Evolutionary conservation across 768 basidiomycete genomes (phyloP).

Genomic region (Lentinus tigrinus): DNA sequence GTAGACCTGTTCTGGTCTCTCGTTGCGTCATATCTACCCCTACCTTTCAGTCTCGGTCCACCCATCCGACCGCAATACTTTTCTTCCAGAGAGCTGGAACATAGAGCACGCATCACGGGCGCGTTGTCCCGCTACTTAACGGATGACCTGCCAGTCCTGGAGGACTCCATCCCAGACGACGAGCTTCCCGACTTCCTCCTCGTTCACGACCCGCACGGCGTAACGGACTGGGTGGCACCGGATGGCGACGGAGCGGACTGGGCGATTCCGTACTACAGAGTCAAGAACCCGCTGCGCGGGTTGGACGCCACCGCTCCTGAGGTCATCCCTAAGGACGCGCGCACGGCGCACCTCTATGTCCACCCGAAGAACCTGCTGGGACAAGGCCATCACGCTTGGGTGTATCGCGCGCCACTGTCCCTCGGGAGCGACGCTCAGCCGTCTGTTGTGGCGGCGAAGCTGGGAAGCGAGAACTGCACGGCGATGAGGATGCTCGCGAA

Average conservation of each 20-base stretch:
- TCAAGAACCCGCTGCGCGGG: not conserved
- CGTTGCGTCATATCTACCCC: too few relatives aligned
- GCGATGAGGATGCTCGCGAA: conserved; percentile 22
- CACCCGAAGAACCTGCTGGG: conserved; percentile 38
- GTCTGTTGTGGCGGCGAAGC: conserved; percentile 27
- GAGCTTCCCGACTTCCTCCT: conserved; percentile 24
- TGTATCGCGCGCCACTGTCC: conserved; percentile 50
- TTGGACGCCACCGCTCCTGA: not conserved
- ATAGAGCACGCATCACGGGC: too few relatives aligned
- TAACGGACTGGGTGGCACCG: not conserved
- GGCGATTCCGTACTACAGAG: conserved; percentile 10
- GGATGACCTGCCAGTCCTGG: conserved; percentile 1
- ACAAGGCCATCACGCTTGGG: conserved; percentile 50
- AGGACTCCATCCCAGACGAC: conserved; percentile 20
- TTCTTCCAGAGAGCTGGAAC: too few relatives aligned
- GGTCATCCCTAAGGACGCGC: not conserved
- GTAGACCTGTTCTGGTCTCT: too few relatives aligned
- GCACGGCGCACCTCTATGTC: conserved; percentile 48
- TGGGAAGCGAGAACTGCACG: not conserved
- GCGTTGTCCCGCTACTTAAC: too few relatives aligned
- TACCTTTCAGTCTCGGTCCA: too few relatives aligned
- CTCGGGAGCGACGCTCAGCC: conserved; percentile 27
- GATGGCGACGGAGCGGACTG: not conserved
- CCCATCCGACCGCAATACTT: too few relatives aligned
- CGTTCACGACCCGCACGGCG: conserved; percentile 21